Base-by-base conservation (phyloP, 108 stramenopile species). In the Nitzschia inconspicua region DNA sequence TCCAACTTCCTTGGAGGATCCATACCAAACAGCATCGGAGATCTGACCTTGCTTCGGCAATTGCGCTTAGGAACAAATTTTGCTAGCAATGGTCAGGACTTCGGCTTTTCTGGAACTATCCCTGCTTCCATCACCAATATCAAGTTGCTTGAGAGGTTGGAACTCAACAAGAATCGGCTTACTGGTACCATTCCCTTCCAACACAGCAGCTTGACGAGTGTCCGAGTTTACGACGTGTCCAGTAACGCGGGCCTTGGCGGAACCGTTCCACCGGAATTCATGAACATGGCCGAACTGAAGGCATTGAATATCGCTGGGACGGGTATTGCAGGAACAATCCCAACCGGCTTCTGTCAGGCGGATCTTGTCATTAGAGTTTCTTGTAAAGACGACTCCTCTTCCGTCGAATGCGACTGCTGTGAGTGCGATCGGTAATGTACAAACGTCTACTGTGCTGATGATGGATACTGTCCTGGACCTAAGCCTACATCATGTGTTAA, bases 31-130 rank as follows among this genome's bases (percentile, higher is more conserved):
- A 27, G 34, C 10, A 46, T 80, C 19, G 67, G 63, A 7, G 28
- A 58, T 16, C 28, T 76, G 39, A 37, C 40, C n/a, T 29, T 51
- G 3, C 56, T 89, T 19, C 63, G 73, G 20, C 79, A 69, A 20
- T 35, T 82, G 11, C 78, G 66, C 40, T 51, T 88, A 56, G 67
- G 79, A 31, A 73, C 76, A 41, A 88, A 88, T 50, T 25, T 22
- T 26, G 55, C 48, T 3, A 40, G 23, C 16, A 65, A 42, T 16
- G 32, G 41, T 28, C 26, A 40, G 4, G 10, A 24, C 27, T 57
- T 66, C 35, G 65, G 65, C 0, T 59, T 83, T 11, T 54, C 44
- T 10, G 78, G 74, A 18, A 34, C 42, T 3, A 72, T 79, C 0
- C 69, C 70, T 0, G 51, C 57, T 1, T 59, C 58, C 3, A 54